Evolutionary conservation across 768 basidiomycete species (phyloP), one percentile per base, ranked within the genome.

Genomic region (Asterophora lycoperdoides): DNA sequence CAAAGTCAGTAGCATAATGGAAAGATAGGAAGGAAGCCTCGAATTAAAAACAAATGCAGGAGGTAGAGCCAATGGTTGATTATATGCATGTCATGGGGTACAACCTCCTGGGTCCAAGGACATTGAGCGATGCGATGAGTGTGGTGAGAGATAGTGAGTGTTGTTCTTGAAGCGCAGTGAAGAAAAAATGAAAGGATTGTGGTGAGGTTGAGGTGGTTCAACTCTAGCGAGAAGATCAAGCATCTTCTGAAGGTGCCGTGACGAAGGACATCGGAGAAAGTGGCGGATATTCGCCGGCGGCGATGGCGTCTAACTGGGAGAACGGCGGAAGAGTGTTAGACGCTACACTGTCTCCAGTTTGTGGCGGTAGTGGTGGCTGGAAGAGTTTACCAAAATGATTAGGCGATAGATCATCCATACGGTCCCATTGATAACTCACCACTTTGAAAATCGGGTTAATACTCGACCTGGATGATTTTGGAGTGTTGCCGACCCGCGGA

Each of bases 371-470:
- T 63, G 81, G 79, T 50, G 81, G 76, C 81, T 85, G 64, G 53
- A 58, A 51, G 50, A 58, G 53, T 49, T 60, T 57, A 61, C 53
- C 59, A 61, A 56, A 54, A 53, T 63, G 52, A 63, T 70, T 61
- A 71, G 66, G 64, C 46, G 59, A 59, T 23, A 68, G 56, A 61
- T 62, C 64, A 63, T 66, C 60, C 57, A 55, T 49, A 70, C 61
- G 57, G 63, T 68, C 67, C 66, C 63, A 69, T 61, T 67, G 61
- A 53, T 70, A 68, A 81, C 89, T 74, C 70, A 91, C 89, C 73
- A 92, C 89, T 79, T 88, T 85, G 75, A 92, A 92, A 64, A 91
- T 90, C 23, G 89, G 87, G 65, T 92, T 89, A 61, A 90, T 87
- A 29, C 75, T 77, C 42, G 83, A 80, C 62, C 83, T 82, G 19